These are phyloP conservation scores for Avicennia marina DNA, from an alignment of 257 asterid genomes.

Conservation along the genomic window DNA sequence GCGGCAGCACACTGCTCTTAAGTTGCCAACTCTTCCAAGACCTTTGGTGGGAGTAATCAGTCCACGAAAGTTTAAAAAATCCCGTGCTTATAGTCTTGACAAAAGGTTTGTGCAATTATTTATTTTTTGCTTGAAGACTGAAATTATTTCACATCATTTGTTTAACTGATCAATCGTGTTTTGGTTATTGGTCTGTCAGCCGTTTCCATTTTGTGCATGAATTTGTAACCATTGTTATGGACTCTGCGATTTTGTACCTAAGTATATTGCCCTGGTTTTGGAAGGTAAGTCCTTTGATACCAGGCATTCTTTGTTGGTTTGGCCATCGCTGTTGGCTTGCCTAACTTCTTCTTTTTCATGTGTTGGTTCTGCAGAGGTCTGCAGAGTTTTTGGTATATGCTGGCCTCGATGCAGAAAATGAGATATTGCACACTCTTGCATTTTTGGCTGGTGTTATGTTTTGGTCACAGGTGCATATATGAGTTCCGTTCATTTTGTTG, in stretches of 20 bases:
- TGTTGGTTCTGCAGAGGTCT: constrained; percentile 49
- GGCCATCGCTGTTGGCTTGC: constrained; percentile 6
- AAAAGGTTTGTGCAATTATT: constrained; percentile 47
- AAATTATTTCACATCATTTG: no score
- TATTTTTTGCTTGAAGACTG: no score
- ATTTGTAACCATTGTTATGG: constrained; percentile 74
- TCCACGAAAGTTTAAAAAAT: constrained; percentile 84
- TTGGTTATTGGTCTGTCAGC: constrained; percentile 38
- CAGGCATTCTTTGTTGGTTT: neutral
- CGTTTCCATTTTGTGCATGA: constrained; percentile 79
- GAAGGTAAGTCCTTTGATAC: constrained; percentile 56
- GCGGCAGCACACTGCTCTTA: constrained; percentile 84
- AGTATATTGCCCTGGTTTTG: constrained; percentile 93
- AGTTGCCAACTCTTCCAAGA: constrained; percentile 77
- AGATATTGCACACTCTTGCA: constrained; percentile 74
- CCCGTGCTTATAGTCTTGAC: constrained; percentile 92
- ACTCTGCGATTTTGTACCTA: constrained; percentile 70
- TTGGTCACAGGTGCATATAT: constrained; percentile 78
- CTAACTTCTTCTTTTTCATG: constrained; percentile 8
- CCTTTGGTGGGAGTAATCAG: constrained; percentile 81
- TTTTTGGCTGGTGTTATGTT: constrained; percentile 88
- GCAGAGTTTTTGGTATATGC: constrained; percentile 56
- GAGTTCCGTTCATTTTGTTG: no score
- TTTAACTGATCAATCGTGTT: no score
- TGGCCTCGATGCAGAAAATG: constrained; percentile 76